A percentile compares a stretch with the other conserved stretches of the same genome.
Conservation (phyloP, 2,329 filamentous ascomycete genomes). For the Colletotrichum lentis region DNA sequence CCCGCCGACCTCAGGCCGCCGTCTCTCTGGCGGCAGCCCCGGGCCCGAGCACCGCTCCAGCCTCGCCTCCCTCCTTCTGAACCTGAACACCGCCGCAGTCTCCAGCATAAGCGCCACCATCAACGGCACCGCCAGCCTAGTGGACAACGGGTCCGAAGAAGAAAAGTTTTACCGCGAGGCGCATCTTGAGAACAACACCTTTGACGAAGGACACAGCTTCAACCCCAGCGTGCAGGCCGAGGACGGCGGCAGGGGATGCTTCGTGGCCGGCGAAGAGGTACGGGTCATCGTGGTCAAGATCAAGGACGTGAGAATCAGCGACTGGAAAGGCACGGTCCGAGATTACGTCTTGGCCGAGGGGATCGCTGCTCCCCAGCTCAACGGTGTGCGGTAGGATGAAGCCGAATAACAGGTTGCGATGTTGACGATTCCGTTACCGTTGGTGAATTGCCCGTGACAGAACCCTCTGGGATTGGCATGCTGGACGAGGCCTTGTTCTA, state of each 20-base stretch:
- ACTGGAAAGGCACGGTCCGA: constrained; percentile 92
- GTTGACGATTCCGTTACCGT: background rate
- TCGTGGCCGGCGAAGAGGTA: constrained; percentile 83
- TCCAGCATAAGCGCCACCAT: constrained; percentile 93
- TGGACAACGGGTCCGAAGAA: constrained; percentile 77
- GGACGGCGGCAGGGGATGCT: constrained; percentile 68
- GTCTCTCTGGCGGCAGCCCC: constrained; percentile 68
- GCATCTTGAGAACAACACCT: constrained; percentile 93
- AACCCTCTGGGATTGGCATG: background rate
- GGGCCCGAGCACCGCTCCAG: constrained; percentile 73
- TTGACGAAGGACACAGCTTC: constrained; percentile 62
- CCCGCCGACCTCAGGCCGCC: constrained; percentile 74
- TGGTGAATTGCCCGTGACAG: background rate
- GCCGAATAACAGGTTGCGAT: background rate
- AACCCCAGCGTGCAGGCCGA: constrained; percentile 50
- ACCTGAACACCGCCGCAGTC: constrained; percentile 88
- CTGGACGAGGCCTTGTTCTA: no score
- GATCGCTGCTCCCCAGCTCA: constrained; percentile 45
- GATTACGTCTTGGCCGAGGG: constrained; percentile 70
- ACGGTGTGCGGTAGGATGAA: constrained; percentile 49
- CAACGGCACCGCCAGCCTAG: constrained; percentile 82
- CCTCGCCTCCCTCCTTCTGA: constrained; percentile 83
- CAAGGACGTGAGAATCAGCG: constrained; percentile 84
- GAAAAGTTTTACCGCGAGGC: constrained; percentile 83
- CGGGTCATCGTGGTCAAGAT: constrained; percentile 88